Percentiles rank a stretch among this genome's conserved stretches.
Evolutionary conservation across 495 filamentous ascomycete species (phyloP).

Genomic region (Penicillium simplicissimum): DNA sequence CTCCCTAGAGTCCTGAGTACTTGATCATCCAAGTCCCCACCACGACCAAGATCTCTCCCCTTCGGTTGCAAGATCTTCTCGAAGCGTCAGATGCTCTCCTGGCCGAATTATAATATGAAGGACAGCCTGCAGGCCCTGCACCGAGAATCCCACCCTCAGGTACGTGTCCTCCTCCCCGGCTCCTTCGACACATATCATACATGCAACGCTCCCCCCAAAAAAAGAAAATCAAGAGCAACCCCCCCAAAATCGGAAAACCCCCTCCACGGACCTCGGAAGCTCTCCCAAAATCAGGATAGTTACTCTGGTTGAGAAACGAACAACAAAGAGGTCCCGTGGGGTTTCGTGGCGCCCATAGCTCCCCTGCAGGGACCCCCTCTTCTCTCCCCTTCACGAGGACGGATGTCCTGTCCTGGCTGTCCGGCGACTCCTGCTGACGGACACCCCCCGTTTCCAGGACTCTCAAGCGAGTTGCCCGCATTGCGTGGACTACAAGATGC

Average conservation of each 20-base stretch:
- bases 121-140: slow-evolving; percentile 15
- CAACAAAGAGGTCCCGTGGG: not conserved
- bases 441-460: slow-evolving; percentile 1
- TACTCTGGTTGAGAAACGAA: not conserved
- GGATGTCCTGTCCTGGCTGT: not conserved
- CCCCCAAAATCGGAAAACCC: not conserved
- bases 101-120: slow-evolving; percentile 24
- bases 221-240: not conserved
- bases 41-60: too few relatives aligned
- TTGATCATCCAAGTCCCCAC: too few relatives aligned
- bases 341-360: slow-evolving; percentile 7
- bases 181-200: not conserved
- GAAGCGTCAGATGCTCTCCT: slow-evolving; percentile 2
- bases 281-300: not conserved
- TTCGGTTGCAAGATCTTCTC: not conserved
- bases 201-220: not conserved
- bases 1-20: too few relatives aligned
- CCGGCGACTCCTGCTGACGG: not conserved
- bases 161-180: slow-evolving; percentile 9
- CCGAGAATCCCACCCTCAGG: slow-evolving; percentile 2
- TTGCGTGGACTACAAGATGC: slow-evolving; percentile 37
- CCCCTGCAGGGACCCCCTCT: not conserved
- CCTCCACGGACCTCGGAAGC: not conserved
- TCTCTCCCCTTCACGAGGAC: not conserved
- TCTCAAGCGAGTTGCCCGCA: slow-evolving; percentile 30